Evolutionary conservation across 345 rosid genomes (phyloP), one percentile per base, ranked within the genome.

Genomic region (Ricinus communis): DNA sequence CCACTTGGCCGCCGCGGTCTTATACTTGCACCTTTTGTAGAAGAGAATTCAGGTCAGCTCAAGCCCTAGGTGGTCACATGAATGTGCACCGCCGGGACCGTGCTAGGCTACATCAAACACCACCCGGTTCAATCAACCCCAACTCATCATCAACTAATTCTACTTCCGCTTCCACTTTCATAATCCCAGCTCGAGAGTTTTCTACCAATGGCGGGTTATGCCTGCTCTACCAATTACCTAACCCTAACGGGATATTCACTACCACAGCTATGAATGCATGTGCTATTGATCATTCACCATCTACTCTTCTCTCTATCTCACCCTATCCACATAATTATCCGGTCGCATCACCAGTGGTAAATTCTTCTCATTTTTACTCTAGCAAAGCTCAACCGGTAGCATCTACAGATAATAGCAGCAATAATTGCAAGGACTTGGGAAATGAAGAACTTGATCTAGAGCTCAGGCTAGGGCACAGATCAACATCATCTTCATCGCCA

Each of bases 61-160:
- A 95, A 82, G 99, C 97, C 70, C 87, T 95, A 50, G 99, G 97
- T 0, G 99, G 98, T 70, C 98, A 94, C 85, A 94, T 94, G 98
- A 94, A 94, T 47, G 96, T 94, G 56, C 98, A 91, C 81, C 99
- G 97, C 83, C 89, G 97, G 1, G 97, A 95, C 84, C 87, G 97
- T 0, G 91, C 97, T 57, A 79, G 83, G 65, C 91, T 91, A 69
- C 91, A 86, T 80, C 96, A 88, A 72, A 62, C 86, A 4, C 84
- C 75, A 25, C 82, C 64, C 0, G 62, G 58, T 51, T 43, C 64
- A 25, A 21, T 65, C 47, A 53, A 74, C 46, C 70, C 65, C 16
- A 41, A 69, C 13, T 45, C 77, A 8, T 79, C 71, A 5, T 28
- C 43, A 3, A 4, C 63, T 9, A n/a, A n/a, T n/a, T 33, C 43